These are phyloP conservation scores for Chloranthus sessilifolius DNA, from an alignment of 164 flowering plant genomes.

Conservation along the genomic window DNA sequence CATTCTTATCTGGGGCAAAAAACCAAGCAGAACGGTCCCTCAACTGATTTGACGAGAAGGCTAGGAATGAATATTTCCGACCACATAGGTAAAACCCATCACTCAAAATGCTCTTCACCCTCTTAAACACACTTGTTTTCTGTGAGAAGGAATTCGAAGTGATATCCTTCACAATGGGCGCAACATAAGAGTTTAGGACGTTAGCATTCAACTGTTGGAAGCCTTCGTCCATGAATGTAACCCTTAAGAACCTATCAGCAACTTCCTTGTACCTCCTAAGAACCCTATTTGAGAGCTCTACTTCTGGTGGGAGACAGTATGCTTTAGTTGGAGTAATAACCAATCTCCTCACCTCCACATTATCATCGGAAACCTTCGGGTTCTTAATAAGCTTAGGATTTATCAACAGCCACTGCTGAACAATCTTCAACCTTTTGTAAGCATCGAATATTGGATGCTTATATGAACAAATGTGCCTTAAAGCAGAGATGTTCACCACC, in stretches of 20 bases:
- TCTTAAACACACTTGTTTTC: constrained; percentile 53
- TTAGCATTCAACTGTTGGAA: constrained; percentile 49
- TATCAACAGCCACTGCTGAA: constrained; percentile 62
- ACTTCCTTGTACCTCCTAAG: constrained; percentile 55
- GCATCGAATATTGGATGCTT: constrained; percentile 61
- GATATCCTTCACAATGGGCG: constrained; percentile 61
- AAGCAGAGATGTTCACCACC: constrained; percentile 56
- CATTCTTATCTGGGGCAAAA: constrained; percentile 56
- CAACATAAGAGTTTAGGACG: constrained; percentile 46
- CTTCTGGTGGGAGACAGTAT: constrained; percentile 84
- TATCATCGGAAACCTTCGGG: constrained; percentile 33
- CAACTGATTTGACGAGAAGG: constrained; percentile 87
- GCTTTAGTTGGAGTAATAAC: constrained; percentile 87
- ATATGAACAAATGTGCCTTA: constrained; percentile 56
- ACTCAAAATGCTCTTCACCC: constrained; percentile 47
- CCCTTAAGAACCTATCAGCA: constrained; percentile 79
- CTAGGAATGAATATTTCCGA: constrained; percentile 73
- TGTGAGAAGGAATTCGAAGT: constrained; percentile 41
- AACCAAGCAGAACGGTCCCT: constrained; percentile 97
- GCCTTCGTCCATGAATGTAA: constrained; percentile 97
- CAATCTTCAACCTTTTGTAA: constrained; percentile 37
- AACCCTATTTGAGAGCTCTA: constrained; percentile 91
- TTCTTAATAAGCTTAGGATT: constrained; percentile 55
- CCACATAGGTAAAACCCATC: constrained; percentile 80
- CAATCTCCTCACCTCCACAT: constrained; percentile 70